phyloP scores from a whole-genome alignment of 2,329 filamentous ascomycete species.

The Trichoderma semiorbis region DNA sequence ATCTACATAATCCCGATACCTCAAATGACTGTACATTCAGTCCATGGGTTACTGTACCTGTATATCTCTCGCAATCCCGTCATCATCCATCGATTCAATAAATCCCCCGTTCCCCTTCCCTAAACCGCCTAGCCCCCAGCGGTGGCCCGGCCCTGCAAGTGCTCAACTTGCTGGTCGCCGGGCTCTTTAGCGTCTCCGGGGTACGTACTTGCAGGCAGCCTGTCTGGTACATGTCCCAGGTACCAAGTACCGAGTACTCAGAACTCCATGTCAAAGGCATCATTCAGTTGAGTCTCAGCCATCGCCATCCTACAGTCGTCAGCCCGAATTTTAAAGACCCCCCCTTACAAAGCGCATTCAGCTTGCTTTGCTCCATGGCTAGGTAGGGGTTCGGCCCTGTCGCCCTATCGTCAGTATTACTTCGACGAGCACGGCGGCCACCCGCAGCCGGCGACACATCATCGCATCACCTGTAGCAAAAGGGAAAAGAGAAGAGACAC shows the following conservation, averaged over 20 bases:
- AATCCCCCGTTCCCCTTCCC: not conserved
- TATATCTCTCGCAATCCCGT: not conserved
- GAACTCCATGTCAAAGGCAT: not conserved
- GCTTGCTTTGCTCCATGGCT: not conserved
- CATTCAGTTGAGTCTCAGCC: not conserved
- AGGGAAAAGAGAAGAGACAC: not conserved
- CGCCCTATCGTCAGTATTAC: not conserved
- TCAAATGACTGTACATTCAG: not conserved
- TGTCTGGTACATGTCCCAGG: not conserved
- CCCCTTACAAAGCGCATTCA: not conserved
- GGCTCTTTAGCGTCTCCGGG: slow-evolving; percentile 6
- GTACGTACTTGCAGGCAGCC: slow-evolving; percentile 2
- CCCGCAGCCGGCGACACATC: not conserved
- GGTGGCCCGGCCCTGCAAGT: slow-evolving; percentile 3
- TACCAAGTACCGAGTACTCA: not conserved
- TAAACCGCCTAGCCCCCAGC: not conserved
- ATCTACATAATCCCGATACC: not conserved
- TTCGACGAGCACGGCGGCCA: not conserved
- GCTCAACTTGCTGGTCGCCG: not conserved
- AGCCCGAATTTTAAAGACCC: not conserved
- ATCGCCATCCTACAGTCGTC: not conserved
- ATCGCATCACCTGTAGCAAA: not conserved
- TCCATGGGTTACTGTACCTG: not conserved
- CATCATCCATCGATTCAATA: not conserved
- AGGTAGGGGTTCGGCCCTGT: not conserved